Evolutionary conservation across 352 stramenopile genomes (phyloP), one percentile per base, ranked within the genome.

Genomic region (Globisporangium cylindrosporum): DNA sequence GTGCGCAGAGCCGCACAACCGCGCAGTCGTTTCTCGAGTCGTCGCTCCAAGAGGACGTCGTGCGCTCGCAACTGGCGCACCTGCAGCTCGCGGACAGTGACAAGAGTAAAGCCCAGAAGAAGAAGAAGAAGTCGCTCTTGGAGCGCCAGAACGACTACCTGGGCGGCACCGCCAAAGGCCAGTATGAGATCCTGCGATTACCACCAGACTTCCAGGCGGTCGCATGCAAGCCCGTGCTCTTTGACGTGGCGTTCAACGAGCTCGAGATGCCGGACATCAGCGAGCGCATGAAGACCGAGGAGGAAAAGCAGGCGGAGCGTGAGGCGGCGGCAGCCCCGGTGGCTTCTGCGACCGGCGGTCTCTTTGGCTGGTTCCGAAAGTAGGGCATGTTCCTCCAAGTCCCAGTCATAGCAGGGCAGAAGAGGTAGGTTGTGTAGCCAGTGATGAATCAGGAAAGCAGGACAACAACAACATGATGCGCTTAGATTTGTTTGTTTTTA

Each of bases 281-380:
- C 34, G 77, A 89, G 53, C 85, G 87, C 53, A 89, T 79, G 46
- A 94, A 91, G 79, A 90, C 81, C 36, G 78, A 92, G 18, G 82
- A 90, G 59, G 80, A 91, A 73, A 91, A 89, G 74, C 70, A 78
- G 25, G 75, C 79, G 0, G 83, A 93, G 64, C 76, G 75, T 2
- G 76, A 74, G 24, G 71, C 77, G 1, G 73, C 76, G 0, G 68
- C 63, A 8, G 79, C 82, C 57, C 70, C 79, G 27, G 69, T 61
- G n/a, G 61, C 72, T 7, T 46, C 38, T 18, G 70, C 43, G 43
- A 5, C 72, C 2, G 73, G 73, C 32, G 77, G 76, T 2, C 81
- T 95, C 68, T 93, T 95, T 51, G 85, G 85, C 34, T 95, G 87
- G 87, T 92, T 95, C 73, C 85, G 87, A 56, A 90, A 87, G 76